A percentile compares a stretch with the other conserved stretches of the same genome.
Evolutionary conservation across 163 green algal species (phyloP).

Genomic region (Coccomyxa subellipsoidea): DNA sequence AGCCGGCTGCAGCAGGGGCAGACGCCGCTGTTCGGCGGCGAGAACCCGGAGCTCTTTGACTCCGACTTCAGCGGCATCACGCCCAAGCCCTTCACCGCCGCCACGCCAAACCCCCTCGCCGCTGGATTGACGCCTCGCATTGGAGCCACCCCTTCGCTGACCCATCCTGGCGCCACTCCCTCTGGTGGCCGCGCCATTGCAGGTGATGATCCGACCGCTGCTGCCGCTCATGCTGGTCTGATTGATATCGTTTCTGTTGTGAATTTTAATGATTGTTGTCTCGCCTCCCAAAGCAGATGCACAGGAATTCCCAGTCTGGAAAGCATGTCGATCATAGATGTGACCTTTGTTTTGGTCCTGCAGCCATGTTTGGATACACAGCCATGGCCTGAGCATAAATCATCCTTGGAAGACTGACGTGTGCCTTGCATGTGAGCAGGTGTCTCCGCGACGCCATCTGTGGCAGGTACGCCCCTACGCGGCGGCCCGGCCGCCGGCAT

Average conservation of each 20-base stretch:
- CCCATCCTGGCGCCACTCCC: conserved; percentile 21
- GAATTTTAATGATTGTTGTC: no score
- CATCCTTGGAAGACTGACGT: not conserved
- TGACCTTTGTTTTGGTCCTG: no score
- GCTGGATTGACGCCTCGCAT: conserved; percentile 15
- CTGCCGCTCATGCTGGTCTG: no score
- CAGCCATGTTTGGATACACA: no score
- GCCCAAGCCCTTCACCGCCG: conserved; percentile 39
- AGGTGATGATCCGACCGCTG: no score
- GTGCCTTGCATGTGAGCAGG: not conserved
- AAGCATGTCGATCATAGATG: no score
- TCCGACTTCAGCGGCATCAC: conserved; percentile 82
- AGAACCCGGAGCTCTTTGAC: conserved; percentile 61
- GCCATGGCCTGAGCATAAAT: not conserved
- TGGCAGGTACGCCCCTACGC: conserved; percentile 34
- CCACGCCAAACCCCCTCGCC: conserved; percentile 69
- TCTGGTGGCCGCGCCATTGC: conserved; percentile 5
- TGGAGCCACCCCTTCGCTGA: conserved; percentile 24
- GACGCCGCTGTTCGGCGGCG: conserved; percentile 37
- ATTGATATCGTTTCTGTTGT: no score
- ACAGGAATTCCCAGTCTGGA: no score
- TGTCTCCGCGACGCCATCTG: conserved; percentile 21
- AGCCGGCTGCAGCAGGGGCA: conserved; percentile 60
- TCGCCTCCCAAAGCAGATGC: no score
- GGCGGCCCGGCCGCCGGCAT: conserved; percentile 20